phyloP scores from a whole-genome alignment of 352 stramenopile species.

The Phytophthora ramorum region DNA sequence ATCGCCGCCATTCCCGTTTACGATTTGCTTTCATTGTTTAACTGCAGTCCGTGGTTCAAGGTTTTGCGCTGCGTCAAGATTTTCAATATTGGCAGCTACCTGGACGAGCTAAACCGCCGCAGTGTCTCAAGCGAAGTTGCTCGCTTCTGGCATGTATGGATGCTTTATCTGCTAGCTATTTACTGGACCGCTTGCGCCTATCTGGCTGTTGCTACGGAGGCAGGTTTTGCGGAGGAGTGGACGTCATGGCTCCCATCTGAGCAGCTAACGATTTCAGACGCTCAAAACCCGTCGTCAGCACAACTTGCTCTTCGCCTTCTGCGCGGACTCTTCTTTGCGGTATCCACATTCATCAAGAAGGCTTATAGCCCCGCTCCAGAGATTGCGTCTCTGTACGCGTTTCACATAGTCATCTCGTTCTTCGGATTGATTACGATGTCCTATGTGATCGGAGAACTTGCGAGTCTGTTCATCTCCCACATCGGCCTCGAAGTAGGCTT shows the following conservation, averaged over 20 bases:
- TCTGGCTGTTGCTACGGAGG: constrained; percentile 43
- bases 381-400: neutral
- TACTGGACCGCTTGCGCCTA: constrained; percentile 69
- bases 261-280: constrained; percentile 42
- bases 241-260: constrained; percentile 54
- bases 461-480: constrained; percentile 50
- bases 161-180: constrained; percentile 62
- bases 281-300: constrained; percentile 29
- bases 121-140: constrained; percentile 56
- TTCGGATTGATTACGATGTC: neutral
- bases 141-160: constrained; percentile 52
- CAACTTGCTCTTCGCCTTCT: neutral
- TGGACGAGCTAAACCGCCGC: constrained; percentile 63
- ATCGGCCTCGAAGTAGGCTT: constrained; percentile 56
- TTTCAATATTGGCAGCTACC: constrained; percentile 51
- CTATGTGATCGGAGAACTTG: constrained; percentile 28
- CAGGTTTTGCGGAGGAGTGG: constrained; percentile 55
- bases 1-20: constrained; percentile 16
- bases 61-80: constrained; percentile 57
- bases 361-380: constrained; percentile 38
- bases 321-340: constrained; percentile 48
- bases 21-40: constrained; percentile 41
- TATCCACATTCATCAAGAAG: constrained; percentile 57
- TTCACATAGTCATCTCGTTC: neutral
- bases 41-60: constrained; percentile 35